Base-by-base conservation (phyloP, 257 asterid genomes). In the Rauvolfia tetraphylla region DNA sequence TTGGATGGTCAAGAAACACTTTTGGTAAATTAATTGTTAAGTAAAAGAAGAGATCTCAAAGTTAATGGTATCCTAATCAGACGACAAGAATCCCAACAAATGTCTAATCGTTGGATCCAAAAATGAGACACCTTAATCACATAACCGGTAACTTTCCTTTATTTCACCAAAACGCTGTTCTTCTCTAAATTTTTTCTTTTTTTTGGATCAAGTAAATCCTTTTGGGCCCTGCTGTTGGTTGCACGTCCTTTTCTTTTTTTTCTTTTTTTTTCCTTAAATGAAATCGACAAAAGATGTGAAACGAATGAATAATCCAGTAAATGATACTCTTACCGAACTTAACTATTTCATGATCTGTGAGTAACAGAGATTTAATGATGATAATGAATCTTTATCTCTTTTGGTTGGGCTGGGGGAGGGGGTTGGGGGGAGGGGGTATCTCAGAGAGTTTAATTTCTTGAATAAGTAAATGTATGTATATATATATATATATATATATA, bases 221-320 rank as follows among this genome's bases (percentile, higher is more conserved):
- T 33, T n/a, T 33, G 73, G 72, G 14, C 66, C 79, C 79, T 34
- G 25, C 23, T 65, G 79, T 51, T 73, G 66, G 79, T 27, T 17
- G 29, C 34, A 57, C 34, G 10, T 57, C 3, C 48, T 42, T 9
- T 41, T 44, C 49, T 44, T 44, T 44, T 42, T 39, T 39, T 2
- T 6, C 42, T 39, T 39, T 39, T 39, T 39, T 39, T 39, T 41
- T 41, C 8, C 44, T 41, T 4, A 4, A 4, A 9, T 0, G 5
- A 41, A 41, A 41, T n/a, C n/a, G n/a, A n/a, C n/a, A n/a, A n/a
- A n/a, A n/a, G n/a, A n/a, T n/a, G n/a, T n/a, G n/a, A n/a, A n/a
- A n/a, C n/a, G n/a, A n/a, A n/a, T n/a, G n/a, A n/a, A n/a, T n/a
- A n/a, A n/a, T n/a, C n/a, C n/a, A n/a, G n/a, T n/a, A n/a, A n/a